A percentile compares a stretch with the other conserved stretches of the same genome.
These are phyloP conservation scores for Trichoderma polysporum DNA, from an alignment of 2,329 filamentous ascomycete genomes.

Conservation along the genomic window DNA sequence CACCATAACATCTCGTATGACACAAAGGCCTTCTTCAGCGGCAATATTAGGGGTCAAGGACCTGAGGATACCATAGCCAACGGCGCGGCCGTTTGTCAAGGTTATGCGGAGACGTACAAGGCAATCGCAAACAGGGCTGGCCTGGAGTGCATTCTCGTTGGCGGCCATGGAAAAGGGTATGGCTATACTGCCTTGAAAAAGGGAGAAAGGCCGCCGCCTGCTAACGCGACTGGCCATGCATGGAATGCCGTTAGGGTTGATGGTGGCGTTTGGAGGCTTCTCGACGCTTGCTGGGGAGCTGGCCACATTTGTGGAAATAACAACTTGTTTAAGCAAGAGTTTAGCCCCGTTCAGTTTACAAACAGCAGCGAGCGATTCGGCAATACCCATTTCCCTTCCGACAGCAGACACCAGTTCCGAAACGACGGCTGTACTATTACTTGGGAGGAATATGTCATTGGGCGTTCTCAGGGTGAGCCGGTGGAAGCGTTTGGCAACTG, in stretches of 20 bases:
- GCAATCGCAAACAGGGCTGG: conserved; percentile 77
- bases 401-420: conserved; percentile 70
- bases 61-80: conserved; percentile 71
- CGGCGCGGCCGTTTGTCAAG: conserved; percentile 86
- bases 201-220: conserved; percentile 65
- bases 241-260: conserved; percentile 95
- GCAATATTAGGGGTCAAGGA: conserved; percentile 63
- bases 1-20: conserved; percentile 94
- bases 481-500: conserved; percentile 48
- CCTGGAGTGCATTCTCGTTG: conserved; percentile 71
- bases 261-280: conserved; percentile 81
- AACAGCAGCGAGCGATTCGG: conserved; percentile 77
- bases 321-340: conserved; percentile 64
- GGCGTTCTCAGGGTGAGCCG: conserved; percentile 52
- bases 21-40: conserved; percentile 72
- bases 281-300: conserved; percentile 93
- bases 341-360: conserved; percentile 63
- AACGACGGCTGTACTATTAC: conserved; percentile 64
- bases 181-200: conserved; percentile 64
- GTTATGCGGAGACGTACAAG: conserved; percentile 81
- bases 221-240: conserved; percentile 67
- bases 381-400: conserved; percentile 71
- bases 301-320: conserved; percentile 59
- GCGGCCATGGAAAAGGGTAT: conserved; percentile 83
- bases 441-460: conserved; percentile 82